Evolutionary conservation across 805 yeast species (phyloP).

Genomic region (Teunomyces cretensis): DNA sequence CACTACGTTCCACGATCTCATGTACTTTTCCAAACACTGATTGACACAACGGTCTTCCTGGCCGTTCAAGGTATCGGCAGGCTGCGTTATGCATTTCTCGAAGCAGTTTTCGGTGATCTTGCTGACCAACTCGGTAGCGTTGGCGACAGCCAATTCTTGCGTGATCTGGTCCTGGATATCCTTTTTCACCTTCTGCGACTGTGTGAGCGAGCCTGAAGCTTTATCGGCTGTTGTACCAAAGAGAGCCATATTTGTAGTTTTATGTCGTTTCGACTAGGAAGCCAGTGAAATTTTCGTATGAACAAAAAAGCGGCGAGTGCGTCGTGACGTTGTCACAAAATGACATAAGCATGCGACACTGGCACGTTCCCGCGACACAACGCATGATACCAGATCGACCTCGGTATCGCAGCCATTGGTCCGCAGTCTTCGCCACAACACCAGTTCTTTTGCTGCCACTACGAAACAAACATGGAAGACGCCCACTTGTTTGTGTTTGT

Average conservation of each 20-base stretch:
- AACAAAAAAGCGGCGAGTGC: neutral
- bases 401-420: too few species aligned
- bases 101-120: constrained; percentile 86
- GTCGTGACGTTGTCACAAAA: neutral
- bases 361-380: neutral
- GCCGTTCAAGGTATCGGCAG: constrained; percentile 48
- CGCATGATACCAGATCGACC: too few species aligned
- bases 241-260: constrained; percentile 12
- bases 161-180: constrained; percentile 69
- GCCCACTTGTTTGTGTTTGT: constrained; percentile 41
- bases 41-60: constrained; percentile 67
- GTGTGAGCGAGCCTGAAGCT: neutral
- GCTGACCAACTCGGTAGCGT: constrained; percentile 84
- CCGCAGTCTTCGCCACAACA: neutral
- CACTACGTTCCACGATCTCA: constrained; percentile 87
- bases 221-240: constrained; percentile 13
- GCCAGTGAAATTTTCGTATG: neutral
- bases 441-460: too few species aligned
- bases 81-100: constrained; percentile 68
- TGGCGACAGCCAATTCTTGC: constrained; percentile 86
- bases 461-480: constrained; percentile 6
- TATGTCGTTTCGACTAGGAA: neutral
- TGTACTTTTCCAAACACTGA: constrained; percentile 81
- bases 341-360: neutral
- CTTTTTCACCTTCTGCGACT: constrained; percentile 51